Conservation (phyloP, 164 flowering plant species). For the Akebia trifoliata region DNA sequence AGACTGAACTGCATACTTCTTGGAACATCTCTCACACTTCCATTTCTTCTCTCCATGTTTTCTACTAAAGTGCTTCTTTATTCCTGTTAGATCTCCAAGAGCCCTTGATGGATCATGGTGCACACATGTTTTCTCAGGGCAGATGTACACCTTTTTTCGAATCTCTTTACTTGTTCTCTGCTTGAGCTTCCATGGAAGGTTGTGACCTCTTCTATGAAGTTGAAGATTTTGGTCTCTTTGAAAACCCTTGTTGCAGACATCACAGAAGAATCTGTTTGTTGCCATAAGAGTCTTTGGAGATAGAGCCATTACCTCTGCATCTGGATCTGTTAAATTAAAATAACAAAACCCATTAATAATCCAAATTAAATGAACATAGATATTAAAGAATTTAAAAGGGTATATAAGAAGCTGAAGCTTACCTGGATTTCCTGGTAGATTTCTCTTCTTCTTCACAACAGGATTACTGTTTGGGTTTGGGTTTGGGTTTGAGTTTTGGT, state of each 20-base stretch:
- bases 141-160: constrained; percentile 62
- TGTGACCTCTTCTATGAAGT: constrained; percentile 63
- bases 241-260: constrained; percentile 75
- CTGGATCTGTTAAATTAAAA: constrained; percentile 50
- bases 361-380: neutral
- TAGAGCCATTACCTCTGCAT: constrained; percentile 66
- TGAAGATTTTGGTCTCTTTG: constrained; percentile 78
- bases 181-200: constrained; percentile 65
- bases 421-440: constrained; percentile 76
- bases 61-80: constrained; percentile 70
- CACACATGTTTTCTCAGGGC: constrained; percentile 69
- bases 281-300: constrained; percentile 74
- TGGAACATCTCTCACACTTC: constrained; percentile 75
- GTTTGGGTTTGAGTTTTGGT: constrained; percentile 1
- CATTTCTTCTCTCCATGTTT: constrained; percentile 86
- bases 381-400: neutral
- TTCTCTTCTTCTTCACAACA: constrained; percentile 47
- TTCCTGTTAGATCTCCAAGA: constrained; percentile 74
- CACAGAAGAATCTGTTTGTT: constrained; percentile 64
- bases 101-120: constrained; percentile 72
- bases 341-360: constrained; percentile 1
- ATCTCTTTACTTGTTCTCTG: constrained; percentile 48
- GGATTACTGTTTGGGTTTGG: constrained; percentile 17
- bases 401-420: constrained; percentile 12
- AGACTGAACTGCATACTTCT: constrained; percentile 78